Evolutionary conservation across 2,329 filamentous ascomycete species (phyloP).

Genomic region (Cadophora gregata): DNA sequence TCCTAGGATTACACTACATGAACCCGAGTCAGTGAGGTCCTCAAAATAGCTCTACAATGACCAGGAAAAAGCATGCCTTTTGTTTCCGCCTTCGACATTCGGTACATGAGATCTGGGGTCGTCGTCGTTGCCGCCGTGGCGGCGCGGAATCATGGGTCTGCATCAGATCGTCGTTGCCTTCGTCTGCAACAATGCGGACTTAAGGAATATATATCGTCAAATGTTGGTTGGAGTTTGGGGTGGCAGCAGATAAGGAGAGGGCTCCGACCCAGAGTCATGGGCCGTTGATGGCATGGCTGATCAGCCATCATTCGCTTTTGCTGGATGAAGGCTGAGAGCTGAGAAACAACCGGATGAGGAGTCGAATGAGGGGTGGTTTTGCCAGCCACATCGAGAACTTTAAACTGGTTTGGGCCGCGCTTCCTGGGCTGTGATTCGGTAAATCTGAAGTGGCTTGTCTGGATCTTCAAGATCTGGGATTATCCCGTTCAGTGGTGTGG

Average conservation of each 20-base stretch:
- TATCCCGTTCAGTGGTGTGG: background rate
- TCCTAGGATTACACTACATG: slow-evolving; percentile 26
- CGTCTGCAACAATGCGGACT: slow-evolving; percentile 9
- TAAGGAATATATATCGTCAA: slow-evolving; percentile 4
- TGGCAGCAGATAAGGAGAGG: slow-evolving; percentile 8
- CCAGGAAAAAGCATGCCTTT: slow-evolving; percentile 20
- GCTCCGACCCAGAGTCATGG: background rate
- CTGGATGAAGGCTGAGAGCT: slow-evolving; percentile 8
- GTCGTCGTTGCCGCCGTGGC: slow-evolving; percentile 16
- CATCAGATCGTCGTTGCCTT: slow-evolving; percentile 2
- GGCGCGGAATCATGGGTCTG: background rate
- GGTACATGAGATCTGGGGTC: slow-evolving; percentile 26
- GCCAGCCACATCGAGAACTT: background rate
- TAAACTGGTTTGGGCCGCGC: slow-evolving; percentile 4
- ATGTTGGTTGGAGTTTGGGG: background rate
- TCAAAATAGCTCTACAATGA: background rate
- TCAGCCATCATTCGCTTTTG: background rate
- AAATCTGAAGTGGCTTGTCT: slow-evolving; percentile 8
- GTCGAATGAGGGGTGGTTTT: background rate
- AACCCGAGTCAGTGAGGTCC: background rate
- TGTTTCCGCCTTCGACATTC: slow-evolving; percentile 29
- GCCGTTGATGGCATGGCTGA: background rate
- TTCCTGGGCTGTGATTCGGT: background rate
- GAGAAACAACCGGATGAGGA: background rate
- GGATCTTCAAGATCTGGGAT: background rate